Evolutionary conservation across 2,329 filamentous ascomycete genomes (phyloP).

Genomic region (Dichotomopilus funicola): DNA sequence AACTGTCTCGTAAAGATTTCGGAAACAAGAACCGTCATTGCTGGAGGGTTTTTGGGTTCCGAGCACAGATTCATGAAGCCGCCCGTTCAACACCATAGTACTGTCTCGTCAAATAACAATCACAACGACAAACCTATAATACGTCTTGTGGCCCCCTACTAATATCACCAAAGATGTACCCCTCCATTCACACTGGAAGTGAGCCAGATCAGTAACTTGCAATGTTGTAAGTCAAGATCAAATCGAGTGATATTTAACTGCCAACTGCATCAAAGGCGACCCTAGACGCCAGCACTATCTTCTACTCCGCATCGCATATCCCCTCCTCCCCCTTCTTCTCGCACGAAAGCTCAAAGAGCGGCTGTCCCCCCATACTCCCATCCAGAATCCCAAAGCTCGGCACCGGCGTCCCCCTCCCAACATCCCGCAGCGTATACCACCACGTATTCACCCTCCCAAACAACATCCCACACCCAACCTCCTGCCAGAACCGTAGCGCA

Average conservation of each 20-base stretch:
- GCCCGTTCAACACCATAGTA: too few relatives aligned
- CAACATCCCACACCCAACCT: conserved; percentile 4
- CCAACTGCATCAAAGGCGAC: not conserved
- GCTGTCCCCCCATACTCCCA: not conserved
- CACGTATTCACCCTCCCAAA: conserved; percentile 3
- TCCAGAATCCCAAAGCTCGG: conserved; percentile 4
- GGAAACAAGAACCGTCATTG: too few relatives aligned
- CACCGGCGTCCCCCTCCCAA: not conserved
- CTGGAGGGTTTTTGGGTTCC: too few relatives aligned
- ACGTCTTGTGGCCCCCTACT: too few relatives aligned
- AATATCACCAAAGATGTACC: too few relatives aligned
- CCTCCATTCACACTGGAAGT: too few relatives aligned
- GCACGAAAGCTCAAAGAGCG: conserved; percentile 6
- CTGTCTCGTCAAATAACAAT: too few relatives aligned
- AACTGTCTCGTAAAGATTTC: not conserved
- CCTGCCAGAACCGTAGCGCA: conserved; percentile 36
- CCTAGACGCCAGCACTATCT: not conserved
- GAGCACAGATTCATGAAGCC: too few relatives aligned
- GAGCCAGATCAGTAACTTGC: not conserved
- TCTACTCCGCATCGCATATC: not conserved
- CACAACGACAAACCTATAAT: too few relatives aligned
- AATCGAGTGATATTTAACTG: not conserved
- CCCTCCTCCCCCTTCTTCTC: not conserved
- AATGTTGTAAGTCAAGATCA: not conserved
- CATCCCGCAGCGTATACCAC: conserved; percentile 6